Base-by-base conservation (phyloP, 2,329 filamentous ascomycete genomes). In the Penicillium sp. region DNA sequence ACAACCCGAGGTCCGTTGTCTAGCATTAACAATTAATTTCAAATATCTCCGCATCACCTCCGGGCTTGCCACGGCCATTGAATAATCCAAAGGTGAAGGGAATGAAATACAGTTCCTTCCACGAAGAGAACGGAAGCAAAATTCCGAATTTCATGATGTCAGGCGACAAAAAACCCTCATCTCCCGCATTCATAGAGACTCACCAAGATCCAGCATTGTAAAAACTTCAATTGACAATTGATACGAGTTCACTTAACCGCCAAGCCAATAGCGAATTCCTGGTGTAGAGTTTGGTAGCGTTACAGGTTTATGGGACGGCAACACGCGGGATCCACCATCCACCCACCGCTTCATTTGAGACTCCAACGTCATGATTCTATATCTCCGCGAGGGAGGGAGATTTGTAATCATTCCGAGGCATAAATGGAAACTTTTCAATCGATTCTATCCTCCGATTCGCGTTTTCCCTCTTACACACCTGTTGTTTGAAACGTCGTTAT, bases 401-500 rank as follows among this genome's bases (percentile, higher is more conserved):
- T 56, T 47, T 48, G 49, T 56, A 48, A 51, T 39, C 21, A 18
- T n/a, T 28, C n/a, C 21, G 21, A 28, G 23, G 19, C 21, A 18
- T 36, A 18, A 24, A 37, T 16, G 9, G 33, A 39, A 10, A 26
- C 13, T 19, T 3, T 28, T 11, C 8, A 6, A 18, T 5, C 31
- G n/a, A 18, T 8, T 13, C 8, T 4, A 43, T 13, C n/a, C 18
- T 29, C 3, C 26, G 10, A 19, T 7, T 0, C 4, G 3, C 23
- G 7, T 18, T 28, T 36, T 24, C 23, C 16, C 18, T 26, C 7
- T 45, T n/a, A 11, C 23, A 39, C 14, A 34, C 26, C 16, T 18
- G 18, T 4, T n/a, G n/a, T 37, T 28, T 37, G 3, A 28, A 34
- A 29, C 24, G 9, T 14, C 36, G 56, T 3, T n/a, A 66, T 66